A percentile compares a stretch with the other conserved stretches of the same genome.
Evolutionary conservation across 768 basidiomycete genomes (phyloP).

Genomic region (Tricholoma hemisulphureum): DNA sequence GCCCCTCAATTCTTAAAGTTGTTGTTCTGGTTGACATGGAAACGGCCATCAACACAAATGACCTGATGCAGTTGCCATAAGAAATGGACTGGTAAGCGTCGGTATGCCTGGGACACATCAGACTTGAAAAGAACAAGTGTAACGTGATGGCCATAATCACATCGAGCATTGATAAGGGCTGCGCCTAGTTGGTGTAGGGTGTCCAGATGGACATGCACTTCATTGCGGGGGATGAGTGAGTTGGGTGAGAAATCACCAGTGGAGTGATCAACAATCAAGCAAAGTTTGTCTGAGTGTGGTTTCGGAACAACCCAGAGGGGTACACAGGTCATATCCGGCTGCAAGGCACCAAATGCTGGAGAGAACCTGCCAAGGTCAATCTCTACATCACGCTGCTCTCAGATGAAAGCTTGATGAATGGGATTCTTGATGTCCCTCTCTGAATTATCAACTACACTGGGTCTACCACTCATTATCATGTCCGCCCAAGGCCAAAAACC

Average conservation of each 20-base stretch:
- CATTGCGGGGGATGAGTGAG: constrained; percentile 16
- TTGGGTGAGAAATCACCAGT: constrained; percentile 26
- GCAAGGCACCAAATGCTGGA: constrained; percentile 22
- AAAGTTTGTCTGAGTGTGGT: constrained; percentile 23
- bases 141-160: not conserved
- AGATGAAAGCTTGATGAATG: constrained; percentile 10
- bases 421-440: no score
- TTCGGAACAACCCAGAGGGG: constrained; percentile 37
- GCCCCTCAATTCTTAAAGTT: constrained; percentile 25
- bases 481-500: constrained; percentile 28
- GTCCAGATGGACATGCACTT: constrained; percentile 16
- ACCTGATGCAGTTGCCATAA: constrained; percentile 43
- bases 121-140: constrained; percentile 31
- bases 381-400: constrained; percentile 19
- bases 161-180: constrained; percentile 1
- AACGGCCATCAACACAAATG: constrained; percentile 18
- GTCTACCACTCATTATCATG: not conserved
- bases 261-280: constrained; percentile 38
- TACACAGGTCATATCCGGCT: constrained; percentile 35
- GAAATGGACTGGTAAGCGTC: constrained; percentile 34
- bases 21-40: constrained; percentile 22
- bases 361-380: constrained; percentile 14
- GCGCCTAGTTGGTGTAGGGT: constrained; percentile 15
- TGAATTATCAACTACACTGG: no score
- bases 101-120: constrained; percentile 38